Percentiles rank a stretch among this genome's conserved stretches.
These are phyloP conservation scores for Aspergillus pseudoviridinutans DNA, from an alignment of 2,329 filamentous ascomycete species.

Conservation along the genomic window DNA sequence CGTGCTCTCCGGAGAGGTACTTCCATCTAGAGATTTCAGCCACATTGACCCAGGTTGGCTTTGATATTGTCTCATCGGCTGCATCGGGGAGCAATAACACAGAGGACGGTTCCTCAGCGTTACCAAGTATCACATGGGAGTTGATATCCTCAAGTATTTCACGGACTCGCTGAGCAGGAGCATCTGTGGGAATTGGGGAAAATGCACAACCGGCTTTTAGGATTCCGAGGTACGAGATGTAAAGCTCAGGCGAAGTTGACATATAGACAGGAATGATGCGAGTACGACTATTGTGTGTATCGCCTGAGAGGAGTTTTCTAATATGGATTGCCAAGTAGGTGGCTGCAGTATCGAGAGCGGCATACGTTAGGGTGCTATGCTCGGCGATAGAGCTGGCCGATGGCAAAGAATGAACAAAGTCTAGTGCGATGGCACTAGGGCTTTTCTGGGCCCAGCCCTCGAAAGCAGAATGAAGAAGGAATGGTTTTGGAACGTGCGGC, in stretches of 20 bases:
- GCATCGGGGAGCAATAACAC: conserved; percentile 5
- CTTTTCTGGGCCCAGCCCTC: conserved; percentile 21
- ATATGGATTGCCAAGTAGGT: conserved; percentile 19
- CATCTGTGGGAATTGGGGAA: conserved; percentile 37
- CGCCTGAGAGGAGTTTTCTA: conserved; percentile 7
- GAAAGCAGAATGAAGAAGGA: conserved; percentile 24
- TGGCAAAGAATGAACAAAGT: conserved; percentile 24
- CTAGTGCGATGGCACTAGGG: conserved; percentile 22
- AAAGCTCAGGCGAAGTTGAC: conserved; percentile 34
- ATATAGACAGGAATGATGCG: conserved; percentile 27
- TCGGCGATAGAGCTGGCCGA: conserved; percentile 12
- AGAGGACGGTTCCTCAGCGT: conserved; percentile 10
- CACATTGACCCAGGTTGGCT: conserved; percentile 20
- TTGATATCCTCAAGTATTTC: conserved; percentile 28
- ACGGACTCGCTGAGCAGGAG: conserved; percentile 23
- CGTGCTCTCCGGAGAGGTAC: conserved; percentile 3
- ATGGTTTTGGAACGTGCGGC: conserved; percentile 1
- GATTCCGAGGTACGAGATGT: conserved; percentile 34
- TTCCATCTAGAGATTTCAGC: conserved; percentile 18
- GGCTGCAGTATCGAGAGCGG: conserved; percentile 20
- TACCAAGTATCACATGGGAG: conserved; percentile 22
- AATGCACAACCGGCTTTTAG: conserved; percentile 37
- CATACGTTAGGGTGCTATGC: conserved; percentile 25
- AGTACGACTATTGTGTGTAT: not conserved
- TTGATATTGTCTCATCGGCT: not conserved